phyloP scores from a whole-genome alignment of 257 asterid species.

The Cynanchum wilfordii region DNA sequence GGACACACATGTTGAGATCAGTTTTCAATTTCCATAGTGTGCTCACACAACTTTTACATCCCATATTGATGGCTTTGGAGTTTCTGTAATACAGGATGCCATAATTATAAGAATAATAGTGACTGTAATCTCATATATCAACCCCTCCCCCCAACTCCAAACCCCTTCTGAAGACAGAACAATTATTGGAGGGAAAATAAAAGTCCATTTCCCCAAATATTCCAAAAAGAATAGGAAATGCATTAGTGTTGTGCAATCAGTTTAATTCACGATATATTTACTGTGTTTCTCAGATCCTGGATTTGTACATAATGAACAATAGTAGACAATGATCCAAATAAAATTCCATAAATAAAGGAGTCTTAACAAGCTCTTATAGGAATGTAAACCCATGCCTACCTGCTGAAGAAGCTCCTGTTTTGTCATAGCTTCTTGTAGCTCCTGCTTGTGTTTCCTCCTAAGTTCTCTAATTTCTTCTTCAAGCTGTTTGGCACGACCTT shows the following conservation, averaged over 20 bases:
- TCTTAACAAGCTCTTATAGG: slow-evolving; percentile 1
- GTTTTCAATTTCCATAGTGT: background rate
- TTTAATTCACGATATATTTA: background rate
- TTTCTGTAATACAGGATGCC: background rate
- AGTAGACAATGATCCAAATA: too few relatives aligned
- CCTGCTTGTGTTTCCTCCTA: slow-evolving; percentile 82
- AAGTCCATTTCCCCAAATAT: background rate
- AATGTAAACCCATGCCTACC: slow-evolving; percentile 35
- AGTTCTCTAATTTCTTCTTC: slow-evolving; percentile 77
- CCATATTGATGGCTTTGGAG: background rate
- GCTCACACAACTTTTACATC: background rate
- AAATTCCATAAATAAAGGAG: too few relatives aligned
- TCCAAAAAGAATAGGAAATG: background rate
- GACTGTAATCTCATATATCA: background rate
- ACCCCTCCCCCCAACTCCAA: background rate
- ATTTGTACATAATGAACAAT: background rate
- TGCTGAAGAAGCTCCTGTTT: slow-evolving; percentile 87
- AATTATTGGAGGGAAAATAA: background rate
- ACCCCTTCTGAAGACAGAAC: background rate
- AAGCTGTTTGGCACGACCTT: slow-evolving; percentile 74
- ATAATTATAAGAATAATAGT: background rate
- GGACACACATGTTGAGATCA: background rate
- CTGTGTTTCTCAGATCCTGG: background rate
- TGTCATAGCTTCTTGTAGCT: slow-evolving; percentile 69
- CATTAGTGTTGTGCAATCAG: background rate